Evolutionary conservation across 257 asterid species (phyloP).

Genomic region (Nicotiana knightiana): DNA sequence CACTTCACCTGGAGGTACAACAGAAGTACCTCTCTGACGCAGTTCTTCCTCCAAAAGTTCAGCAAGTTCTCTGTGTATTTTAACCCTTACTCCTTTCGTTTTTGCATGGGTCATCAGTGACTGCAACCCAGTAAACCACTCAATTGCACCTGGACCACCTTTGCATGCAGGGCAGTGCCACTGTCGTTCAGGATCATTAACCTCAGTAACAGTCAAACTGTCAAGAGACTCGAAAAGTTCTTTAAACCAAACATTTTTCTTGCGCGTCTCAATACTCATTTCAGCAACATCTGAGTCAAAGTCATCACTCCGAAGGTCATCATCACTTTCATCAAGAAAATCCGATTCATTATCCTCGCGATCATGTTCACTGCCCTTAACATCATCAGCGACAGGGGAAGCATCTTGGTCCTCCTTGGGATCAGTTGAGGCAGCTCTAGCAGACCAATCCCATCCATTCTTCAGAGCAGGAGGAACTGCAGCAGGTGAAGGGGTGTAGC

Average conservation of each 20-base stretch:
- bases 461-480: conserved; percentile 45
- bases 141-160: conserved; percentile 43
- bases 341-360: conserved; percentile 34
- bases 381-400: conserved; percentile 6
- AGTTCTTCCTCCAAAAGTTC: conserved; percentile 39
- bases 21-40: conserved; percentile 27
- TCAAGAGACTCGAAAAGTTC: conserved; percentile 28
- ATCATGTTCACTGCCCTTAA: conserved; percentile 13
- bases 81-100: conserved; percentile 32
- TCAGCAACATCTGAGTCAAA: conserved; percentile 30
- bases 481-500: conserved; percentile 17
- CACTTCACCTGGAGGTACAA: conserved; percentile 24
- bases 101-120: conserved; percentile 38
- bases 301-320: conserved; percentile 25
- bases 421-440: conserved; percentile 25
- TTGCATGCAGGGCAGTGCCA: conserved; percentile 48
- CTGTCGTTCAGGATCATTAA: conserved; percentile 28
- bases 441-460: conserved; percentile 49
- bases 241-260: conserved; percentile 25
- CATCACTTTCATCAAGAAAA: conserved; percentile 18
- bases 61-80: conserved; percentile 38
- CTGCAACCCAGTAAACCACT: conserved; percentile 36
- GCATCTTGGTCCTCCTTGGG: conserved; percentile 15
- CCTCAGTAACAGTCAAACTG: conserved; percentile 19
- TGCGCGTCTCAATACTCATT: conserved; percentile 27